A percentile compares a stretch with the other conserved stretches of the same genome.
Evolutionary conservation across 1,139 yeast species (phyloP).

Genomic region (Meyerozyma elateridarum): DNA sequence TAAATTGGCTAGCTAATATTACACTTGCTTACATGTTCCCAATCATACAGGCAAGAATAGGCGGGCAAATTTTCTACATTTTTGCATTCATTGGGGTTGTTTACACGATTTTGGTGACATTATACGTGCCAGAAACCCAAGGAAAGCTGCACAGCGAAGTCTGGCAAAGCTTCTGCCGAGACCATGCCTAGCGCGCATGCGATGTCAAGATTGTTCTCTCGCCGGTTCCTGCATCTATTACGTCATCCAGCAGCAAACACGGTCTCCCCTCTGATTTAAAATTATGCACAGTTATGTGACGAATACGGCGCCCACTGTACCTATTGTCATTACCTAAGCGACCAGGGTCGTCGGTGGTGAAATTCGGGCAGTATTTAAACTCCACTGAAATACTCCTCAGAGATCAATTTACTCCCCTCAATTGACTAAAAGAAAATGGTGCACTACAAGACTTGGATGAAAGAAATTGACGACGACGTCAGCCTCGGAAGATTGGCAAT

Average conservation of each 20-base stretch:
- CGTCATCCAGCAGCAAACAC: too few species aligned
- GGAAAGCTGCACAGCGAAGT: constrained; percentile 24
- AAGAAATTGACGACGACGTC: constrained; percentile 48
- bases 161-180: constrained; percentile 19
- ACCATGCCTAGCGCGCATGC: neutral
- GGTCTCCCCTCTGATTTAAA: too few species aligned
- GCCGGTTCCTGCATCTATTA: constrained; percentile 3
- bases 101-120: constrained; percentile 18
- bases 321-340: constrained; percentile 3
- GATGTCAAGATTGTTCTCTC: constrained; percentile 1
- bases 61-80: constrained; percentile 27
- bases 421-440: constrained; percentile 32
- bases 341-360: constrained; percentile 1
- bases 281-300: neutral
- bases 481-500: constrained; percentile 52
- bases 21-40: constrained; percentile 24
- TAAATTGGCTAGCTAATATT: constrained; percentile 20
- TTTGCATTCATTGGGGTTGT: constrained; percentile 21
- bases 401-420: too few species aligned
- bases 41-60: constrained; percentile 20
- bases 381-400: neutral
- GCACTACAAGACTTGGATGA: constrained; percentile 50
- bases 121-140: constrained; percentile 33
- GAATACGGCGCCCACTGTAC: too few species aligned
- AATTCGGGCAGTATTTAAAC: constrained; percentile 1